Evolutionary conservation across 2,329 filamentous ascomycete species (phyloP).

Genomic region (Diaporthe citrichinensis): DNA sequence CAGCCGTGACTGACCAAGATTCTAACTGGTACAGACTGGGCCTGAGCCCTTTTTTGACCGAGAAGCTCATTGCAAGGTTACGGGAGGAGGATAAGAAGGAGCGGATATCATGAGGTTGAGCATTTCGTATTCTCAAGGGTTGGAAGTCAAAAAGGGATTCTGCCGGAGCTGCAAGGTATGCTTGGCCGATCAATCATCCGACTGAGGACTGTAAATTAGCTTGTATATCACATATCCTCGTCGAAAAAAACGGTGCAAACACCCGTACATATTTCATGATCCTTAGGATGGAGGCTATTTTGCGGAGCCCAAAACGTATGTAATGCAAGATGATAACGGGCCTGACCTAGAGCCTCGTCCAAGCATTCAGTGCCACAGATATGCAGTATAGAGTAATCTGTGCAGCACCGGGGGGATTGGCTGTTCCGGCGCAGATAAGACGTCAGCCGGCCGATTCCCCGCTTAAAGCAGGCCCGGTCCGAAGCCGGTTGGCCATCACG

Average conservation of each 20-base stretch:
- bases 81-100: conserved; percentile 39
- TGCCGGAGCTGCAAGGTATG: background rate
- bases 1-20: background rate
- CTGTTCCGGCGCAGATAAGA: conserved; percentile 26
- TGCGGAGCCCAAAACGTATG: background rate
- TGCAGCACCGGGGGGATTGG: background rate
- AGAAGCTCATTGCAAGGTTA: conserved; percentile 40
- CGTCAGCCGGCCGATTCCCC: conserved; percentile 29
- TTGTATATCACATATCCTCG: background rate
- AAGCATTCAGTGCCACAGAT: background rate
- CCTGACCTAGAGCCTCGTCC: too few relatives aligned
- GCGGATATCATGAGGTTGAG: conserved; percentile 15
- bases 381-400: background rate
- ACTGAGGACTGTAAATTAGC: background rate
- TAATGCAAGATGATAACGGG: background rate
- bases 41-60: conserved; percentile 40
- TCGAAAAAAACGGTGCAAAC: background rate
- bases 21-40: conserved; percentile 33
- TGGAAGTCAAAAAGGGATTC: background rate
- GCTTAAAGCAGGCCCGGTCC: conserved; percentile 17
- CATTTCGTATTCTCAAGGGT: background rate
- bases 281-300: background rate
- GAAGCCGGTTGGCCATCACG: conserved; percentile 20
- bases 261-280: background rate
- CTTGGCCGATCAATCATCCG: background rate